A percentile compares a stretch with the other conserved stretches of the same genome.
phyloP scores from a whole-genome alignment of 2,329 filamentous ascomycete species.

The Stachybotrys echinatus region DNA sequence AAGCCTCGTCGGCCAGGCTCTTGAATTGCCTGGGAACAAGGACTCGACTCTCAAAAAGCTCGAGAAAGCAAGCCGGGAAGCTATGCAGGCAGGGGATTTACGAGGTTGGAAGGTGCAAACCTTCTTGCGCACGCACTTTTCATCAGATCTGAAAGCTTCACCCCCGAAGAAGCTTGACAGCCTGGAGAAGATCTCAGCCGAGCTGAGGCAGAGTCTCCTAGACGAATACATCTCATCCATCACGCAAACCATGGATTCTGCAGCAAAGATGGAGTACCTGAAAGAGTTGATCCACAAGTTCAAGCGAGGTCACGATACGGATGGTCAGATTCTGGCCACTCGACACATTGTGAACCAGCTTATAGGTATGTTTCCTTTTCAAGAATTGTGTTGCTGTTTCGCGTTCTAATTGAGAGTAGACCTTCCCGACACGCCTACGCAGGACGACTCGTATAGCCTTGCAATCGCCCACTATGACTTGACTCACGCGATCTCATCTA shows the following conservation, averaged over 20 bases:
- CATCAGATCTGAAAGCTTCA: conserved; percentile 21
- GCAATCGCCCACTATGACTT: conserved; percentile 37
- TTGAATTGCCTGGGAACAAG: conserved; percentile 17
- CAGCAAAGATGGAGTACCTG: conserved; percentile 31
- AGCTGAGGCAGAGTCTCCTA: conserved; percentile 24
- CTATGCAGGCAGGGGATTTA: conserved; percentile 28
- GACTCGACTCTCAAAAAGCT: conserved; percentile 26
- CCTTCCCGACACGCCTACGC: conserved; percentile 19
- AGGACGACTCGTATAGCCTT: conserved; percentile 28
- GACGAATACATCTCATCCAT: conserved; percentile 24
- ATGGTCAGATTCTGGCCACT: conserved; percentile 39
- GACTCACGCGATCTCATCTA: conserved; percentile 22
- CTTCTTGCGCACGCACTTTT: conserved; percentile 34
- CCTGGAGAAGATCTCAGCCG: conserved; percentile 19
- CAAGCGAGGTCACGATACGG: conserved; percentile 19
- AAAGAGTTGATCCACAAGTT: conserved; percentile 28
- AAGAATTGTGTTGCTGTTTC: not conserved
- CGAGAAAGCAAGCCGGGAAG: conserved; percentile 25
- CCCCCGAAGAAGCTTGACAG: conserved; percentile 26
- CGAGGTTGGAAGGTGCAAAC: conserved; percentile 41
- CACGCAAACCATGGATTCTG: conserved; percentile 23
- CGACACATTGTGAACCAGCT: conserved; percentile 34
- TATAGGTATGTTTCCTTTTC: conserved; percentile 21
- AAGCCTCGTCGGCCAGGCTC: conserved; percentile 13
- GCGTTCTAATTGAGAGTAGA: conserved; percentile 16